Conservation (phyloP, 495 filamentous ascomycete species). For the Tricharina praecox region DNA sequence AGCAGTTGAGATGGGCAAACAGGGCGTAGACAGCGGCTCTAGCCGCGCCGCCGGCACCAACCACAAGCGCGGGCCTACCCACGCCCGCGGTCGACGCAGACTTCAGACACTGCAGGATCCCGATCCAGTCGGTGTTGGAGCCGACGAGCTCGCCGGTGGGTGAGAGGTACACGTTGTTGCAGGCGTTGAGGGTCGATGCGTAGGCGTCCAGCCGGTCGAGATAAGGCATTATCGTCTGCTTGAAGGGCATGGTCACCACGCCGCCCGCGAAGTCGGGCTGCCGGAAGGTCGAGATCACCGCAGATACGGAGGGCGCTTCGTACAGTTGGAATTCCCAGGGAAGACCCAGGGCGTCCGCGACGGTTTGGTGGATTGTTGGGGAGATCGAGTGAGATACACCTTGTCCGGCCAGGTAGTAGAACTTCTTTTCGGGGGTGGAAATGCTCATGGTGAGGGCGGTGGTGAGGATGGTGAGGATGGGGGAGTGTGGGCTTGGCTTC, state of each 20-base stretch:
- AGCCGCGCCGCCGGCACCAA: slow-evolving; percentile 33
- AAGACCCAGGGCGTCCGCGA: slow-evolving; percentile 28
- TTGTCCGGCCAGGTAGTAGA: slow-evolving; percentile 30
- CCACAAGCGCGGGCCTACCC: slow-evolving; percentile 27
- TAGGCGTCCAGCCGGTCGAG: slow-evolving; percentile 29
- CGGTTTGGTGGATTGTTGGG: slow-evolving; percentile 32
- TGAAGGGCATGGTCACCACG: slow-evolving; percentile 38
- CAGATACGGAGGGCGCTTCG: slow-evolving; percentile 29
- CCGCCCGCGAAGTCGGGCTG: slow-evolving; percentile 28
- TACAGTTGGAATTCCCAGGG: slow-evolving; percentile 29
- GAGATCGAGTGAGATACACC: slow-evolving; percentile 33
- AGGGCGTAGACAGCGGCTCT: slow-evolving; percentile 32
- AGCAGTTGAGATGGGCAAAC: slow-evolving; percentile 8
- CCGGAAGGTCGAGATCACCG: slow-evolving; percentile 26
- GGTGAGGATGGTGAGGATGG: no score
- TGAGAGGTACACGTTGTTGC: slow-evolving; percentile 31
- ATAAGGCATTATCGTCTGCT: slow-evolving; percentile 29
- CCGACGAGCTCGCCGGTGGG: slow-evolving; percentile 25
- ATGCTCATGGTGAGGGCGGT: no score
- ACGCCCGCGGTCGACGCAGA: slow-evolving; percentile 4
- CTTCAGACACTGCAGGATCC: slow-evolving; percentile 25
- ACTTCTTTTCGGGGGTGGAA: slow-evolving; percentile 6
- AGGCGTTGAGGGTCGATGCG: slow-evolving; percentile 29
- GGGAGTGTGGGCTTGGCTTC: no score
- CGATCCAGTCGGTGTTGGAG: slow-evolving; percentile 36